Base-by-base conservation (phyloP, 2,329 filamentous ascomycete species). In the Exophiala oligosperma region DNA sequence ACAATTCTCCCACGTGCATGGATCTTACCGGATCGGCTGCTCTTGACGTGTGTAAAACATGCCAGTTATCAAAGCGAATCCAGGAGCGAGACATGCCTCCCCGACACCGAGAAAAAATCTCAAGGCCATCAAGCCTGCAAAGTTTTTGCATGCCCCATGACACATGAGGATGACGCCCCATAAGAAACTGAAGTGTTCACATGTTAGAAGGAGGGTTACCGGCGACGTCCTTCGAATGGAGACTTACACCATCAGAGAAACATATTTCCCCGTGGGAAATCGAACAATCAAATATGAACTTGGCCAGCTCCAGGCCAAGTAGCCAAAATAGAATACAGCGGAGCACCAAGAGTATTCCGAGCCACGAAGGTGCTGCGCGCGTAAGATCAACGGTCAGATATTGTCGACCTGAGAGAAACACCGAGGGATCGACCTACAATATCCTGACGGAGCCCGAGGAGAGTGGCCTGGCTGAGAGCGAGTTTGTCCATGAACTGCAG, bases 71-170 rank as follows among this genome's bases (percentile, higher is more conserved):
- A 74, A 61, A 43, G 70, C 64, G 56, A 76, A 74, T 12, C 68
- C 68, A 1, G 73, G 73, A 11, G 72, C 69, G 7, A 74, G 56
- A 37, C 69, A 70, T 2, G 71, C 71, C 59, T 78, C 76, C 17
- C 74, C 72, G 2, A 70, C 70, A 9, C 77, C 76, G 8, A 78
- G 72, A 57, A 79, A 71, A 56, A 78, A 76, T 2, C 77, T 69
- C 26, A 73, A 69, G 1, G 71, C 67, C 68, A 78, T 75, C 4
- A 78, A 66, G 3, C 70, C 73, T 0, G 62, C 63, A 35, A 69
- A 72, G 49, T 58, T 66, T 8, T 61, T 69, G 21, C 64, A 64
- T 1, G 68, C 70, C 1, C 69, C 70, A 57, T 72, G 70, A 49
- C 68, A 71, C 68, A 72, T 69, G 4, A 73, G 47, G 21, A 70